Percentiles rank a stretch among this genome's conserved stretches.
Conservation (phyloP, 1,284 basidiomycete species). For the Cystobasidiaceae sp. region DNA sequence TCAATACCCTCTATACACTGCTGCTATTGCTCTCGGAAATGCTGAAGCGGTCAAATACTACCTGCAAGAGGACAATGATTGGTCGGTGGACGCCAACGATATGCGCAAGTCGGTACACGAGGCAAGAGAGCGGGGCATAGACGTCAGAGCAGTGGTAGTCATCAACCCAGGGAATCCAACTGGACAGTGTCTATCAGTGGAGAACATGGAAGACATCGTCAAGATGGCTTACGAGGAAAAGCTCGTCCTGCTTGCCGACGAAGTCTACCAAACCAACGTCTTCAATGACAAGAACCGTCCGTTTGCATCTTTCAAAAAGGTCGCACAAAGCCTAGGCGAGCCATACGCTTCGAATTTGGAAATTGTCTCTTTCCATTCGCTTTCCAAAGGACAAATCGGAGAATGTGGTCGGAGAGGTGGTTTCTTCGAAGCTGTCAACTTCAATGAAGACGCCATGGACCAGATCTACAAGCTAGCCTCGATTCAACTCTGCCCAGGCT, state of each 20-base stretch:
- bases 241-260: conserved; percentile 87
- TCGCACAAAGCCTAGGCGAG: conserved; percentile 61
- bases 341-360: conserved; percentile 55
- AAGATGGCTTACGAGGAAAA: conserved; percentile 73
- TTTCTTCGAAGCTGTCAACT: conserved; percentile 84
- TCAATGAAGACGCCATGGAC: conserved; percentile 67
- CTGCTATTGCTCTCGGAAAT: conserved; percentile 76
- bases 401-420: conserved; percentile 91
- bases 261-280: conserved; percentile 90
- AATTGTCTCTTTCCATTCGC: conserved; percentile 89
- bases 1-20: conserved; percentile 96
- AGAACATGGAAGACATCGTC: conserved; percentile 68
- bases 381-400: conserved; percentile 87
- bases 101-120: conserved; percentile 66
- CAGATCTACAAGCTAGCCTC: conserved; percentile 92
- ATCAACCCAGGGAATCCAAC: conserved; percentile 98
- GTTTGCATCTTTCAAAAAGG: conserved; percentile 88
- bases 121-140: conserved; percentile 60
- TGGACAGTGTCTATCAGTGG: conserved; percentile 67
- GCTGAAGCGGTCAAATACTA: conserved; percentile 83
- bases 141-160: conserved; percentile 76
- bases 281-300: conserved; percentile 60
- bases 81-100: conserved; percentile 73
- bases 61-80: conserved; percentile 73
- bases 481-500: conserved; percentile 79